Evolutionary conservation across 441 rosid genomes (phyloP), one percentile per base, ranked within the genome.

Genomic region (Pelargonium australe): DNA sequence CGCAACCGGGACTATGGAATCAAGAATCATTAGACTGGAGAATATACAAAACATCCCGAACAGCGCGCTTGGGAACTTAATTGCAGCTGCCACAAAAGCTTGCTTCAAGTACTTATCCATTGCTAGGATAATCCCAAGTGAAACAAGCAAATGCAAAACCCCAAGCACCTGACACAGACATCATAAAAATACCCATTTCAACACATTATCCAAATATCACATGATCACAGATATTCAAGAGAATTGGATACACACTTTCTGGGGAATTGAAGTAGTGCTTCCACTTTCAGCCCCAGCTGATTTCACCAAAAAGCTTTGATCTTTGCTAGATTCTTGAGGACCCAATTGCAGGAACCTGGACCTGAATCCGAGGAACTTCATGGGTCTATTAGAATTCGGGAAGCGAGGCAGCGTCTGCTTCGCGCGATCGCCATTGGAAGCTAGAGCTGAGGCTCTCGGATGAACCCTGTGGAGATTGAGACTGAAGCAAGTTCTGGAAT

Each of bases 31-130:
- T 65, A 94, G 78, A 74, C 86, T 86, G 55, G 97, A 84, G 79
- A 94, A 94, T 66, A 91, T 94, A 81, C 97, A 94, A 65, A 94
- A 94, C 99, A 94, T 94, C 44, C 99, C 97, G 73, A 94, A 91
- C 62, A 94, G 76, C 9, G 97, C 97, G 68, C 99, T 94, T 9
- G 99, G 99, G 77, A 94, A 94, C 86, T 91, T 89, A 28, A 94
- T 85, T 6, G 96, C 85, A 14, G 97, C 96, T 16, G 86, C 90
- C 41, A 86, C 77, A 82, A 94, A 94, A 12, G 91, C 97, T 69
- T 75, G 65, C 69, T 91, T 88, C 88, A 94, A 85, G 53, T 80
- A 84, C 66, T 80, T 82, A 55, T 94, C 96, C 80, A 75, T 72
- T 12, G 96, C 97, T 19, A 94, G 81, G 79, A 94, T 84, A 53